These are phyloP conservation scores for Ulvella scutata DNA, from an alignment of 139 green algal genomes.

Conservation along the genomic window DNA sequence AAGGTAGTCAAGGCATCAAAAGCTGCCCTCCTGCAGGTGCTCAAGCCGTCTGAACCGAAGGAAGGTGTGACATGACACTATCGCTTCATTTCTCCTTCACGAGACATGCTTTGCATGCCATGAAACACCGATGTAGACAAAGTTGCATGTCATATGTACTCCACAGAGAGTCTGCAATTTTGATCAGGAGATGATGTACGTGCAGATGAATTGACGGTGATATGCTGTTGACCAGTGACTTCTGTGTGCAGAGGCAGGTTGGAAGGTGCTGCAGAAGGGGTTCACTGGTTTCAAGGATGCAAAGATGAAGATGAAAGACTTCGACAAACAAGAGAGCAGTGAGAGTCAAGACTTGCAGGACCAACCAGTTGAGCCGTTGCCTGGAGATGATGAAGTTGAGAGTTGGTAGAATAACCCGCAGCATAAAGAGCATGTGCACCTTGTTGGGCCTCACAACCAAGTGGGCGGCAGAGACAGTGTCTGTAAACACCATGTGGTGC, in stretches of 20 bases:
- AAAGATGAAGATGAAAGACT: background rate
- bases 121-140: background rate
- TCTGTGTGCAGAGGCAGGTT: background rate
- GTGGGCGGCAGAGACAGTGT: too few species aligned
- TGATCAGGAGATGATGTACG: background rate
- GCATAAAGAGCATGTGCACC: too few species aligned
- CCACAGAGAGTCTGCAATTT: background rate
- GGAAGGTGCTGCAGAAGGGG: background rate
- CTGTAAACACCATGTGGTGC: too few species aligned
- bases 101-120: background rate
- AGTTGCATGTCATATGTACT: background rate
- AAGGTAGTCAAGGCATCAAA: background rate
- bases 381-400: too few species aligned
- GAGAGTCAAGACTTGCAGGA: too few species aligned
- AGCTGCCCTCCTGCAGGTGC: background rate
- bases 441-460: too few species aligned
- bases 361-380: too few species aligned
- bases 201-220: background rate
- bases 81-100: too few species aligned
- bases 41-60: background rate
- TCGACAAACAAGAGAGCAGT: background rate
- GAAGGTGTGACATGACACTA: background rate
- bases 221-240: background rate
- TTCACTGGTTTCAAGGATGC: background rate
- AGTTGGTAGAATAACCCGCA: too few species aligned